Evolutionary conservation across 2,329 filamentous ascomycete genomes (phyloP).

Genomic region (Lasiodiplodia hormozganensis): DNA sequence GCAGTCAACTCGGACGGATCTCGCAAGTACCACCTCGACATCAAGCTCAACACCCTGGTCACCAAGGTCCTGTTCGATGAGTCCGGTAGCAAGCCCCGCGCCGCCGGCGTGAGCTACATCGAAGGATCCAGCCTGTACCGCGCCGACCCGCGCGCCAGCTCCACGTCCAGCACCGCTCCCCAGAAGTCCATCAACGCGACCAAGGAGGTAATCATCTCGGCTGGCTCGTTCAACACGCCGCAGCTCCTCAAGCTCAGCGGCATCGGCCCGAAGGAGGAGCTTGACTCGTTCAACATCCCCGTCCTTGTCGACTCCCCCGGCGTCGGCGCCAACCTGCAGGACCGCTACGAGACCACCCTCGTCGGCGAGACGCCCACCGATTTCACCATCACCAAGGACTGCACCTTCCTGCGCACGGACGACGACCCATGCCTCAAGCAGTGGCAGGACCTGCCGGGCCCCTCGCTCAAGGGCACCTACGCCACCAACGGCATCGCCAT

Average conservation of each 20-base stretch:
- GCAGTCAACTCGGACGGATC: constrained; percentile 40
- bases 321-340: constrained; percentile 69
- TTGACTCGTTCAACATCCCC: constrained; percentile 60
- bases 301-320: constrained; percentile 64
- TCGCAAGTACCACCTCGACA: constrained; percentile 61
- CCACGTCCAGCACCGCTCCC: constrained; percentile 39
- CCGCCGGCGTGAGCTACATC: constrained; percentile 53
- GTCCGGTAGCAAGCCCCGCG: constrained; percentile 51
- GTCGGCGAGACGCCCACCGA: constrained; percentile 31
- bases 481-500: constrained; percentile 61
- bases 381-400: constrained; percentile 29
- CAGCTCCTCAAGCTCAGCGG: constrained; percentile 71
- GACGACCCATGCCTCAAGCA: constrained; percentile 48
- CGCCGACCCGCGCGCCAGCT: constrained; percentile 43
- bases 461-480: constrained; percentile 51
- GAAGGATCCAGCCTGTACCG: constrained; percentile 49
- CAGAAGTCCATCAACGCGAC: constrained; percentile 50
- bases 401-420: constrained; percentile 43
- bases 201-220: constrained; percentile 55
- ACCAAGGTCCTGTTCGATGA: constrained; percentile 72
- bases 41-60: constrained; percentile 67
- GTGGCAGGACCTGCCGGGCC: constrained; percentile 14
- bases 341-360: constrained; percentile 61
- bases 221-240: constrained; percentile 67
- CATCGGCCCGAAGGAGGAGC: constrained; percentile 63